phyloP scores from a whole-genome alignment of 140 eudicot genomes.

The Bidens hawaiensis region DNA sequence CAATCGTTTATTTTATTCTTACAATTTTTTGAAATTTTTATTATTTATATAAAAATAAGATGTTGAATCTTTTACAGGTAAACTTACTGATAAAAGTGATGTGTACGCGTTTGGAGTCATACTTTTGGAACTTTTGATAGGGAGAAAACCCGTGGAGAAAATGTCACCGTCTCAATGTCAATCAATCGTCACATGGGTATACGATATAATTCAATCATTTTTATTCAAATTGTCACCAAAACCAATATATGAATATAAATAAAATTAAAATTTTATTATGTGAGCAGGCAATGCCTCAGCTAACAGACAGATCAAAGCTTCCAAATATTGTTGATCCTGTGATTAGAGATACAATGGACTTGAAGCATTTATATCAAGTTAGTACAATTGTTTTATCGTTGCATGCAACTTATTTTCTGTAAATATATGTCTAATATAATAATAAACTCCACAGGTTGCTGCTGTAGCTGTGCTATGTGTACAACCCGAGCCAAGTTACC shows the following conservation, averaged over 20 bases:
- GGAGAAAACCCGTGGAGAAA: slow-evolving; percentile 84
- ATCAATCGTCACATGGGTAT: slow-evolving; percentile 89
- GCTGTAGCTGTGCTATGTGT: slow-evolving; percentile 96
- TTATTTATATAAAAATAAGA: neutral
- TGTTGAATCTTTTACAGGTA: slow-evolving; percentile 46
- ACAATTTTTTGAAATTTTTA: neutral
- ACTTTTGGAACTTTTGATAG: slow-evolving; percentile 80
- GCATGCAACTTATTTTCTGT: no score
- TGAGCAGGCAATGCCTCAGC: slow-evolving; percentile 90
- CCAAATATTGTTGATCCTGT: slow-evolving; percentile 76
- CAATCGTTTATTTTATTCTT: neutral
- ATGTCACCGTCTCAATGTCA: slow-evolving; percentile 58
- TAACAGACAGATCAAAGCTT: slow-evolving; percentile 81
- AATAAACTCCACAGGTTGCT: slow-evolving; percentile 54
- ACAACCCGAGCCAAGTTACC: slow-evolving; percentile 95
- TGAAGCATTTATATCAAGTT: slow-evolving; percentile 91
- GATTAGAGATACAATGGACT: slow-evolving; percentile 72
- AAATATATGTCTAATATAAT: no score
- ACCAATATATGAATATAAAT: neutral
- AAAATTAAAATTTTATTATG: neutral
- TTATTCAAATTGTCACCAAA: neutral
- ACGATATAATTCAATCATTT: neutral
- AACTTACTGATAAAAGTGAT: slow-evolving; percentile 90
- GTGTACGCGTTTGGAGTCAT: slow-evolving; percentile 93
- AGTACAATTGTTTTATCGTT: slow-evolving; percentile 22